phyloP scores from a whole-genome alignment of 1,139 yeast genomes.

The Suhomyces bribrorum region DNA sequence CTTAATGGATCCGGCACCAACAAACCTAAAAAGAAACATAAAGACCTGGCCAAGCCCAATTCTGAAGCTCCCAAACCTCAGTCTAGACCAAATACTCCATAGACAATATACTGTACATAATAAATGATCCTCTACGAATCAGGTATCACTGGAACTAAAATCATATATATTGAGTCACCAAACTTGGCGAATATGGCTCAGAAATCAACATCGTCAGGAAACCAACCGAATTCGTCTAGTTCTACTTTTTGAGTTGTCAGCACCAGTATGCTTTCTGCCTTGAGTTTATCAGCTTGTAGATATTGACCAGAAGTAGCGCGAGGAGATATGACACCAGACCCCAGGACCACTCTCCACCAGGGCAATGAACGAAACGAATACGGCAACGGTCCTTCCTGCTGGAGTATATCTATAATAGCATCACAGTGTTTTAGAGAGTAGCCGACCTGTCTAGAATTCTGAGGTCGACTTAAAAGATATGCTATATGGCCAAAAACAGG shows the following conservation, averaged over 20 bases:
- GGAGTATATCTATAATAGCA: constrained; percentile 25
- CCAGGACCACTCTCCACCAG: constrained; percentile 78
- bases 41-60: too few species aligned
- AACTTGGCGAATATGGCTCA: too few species aligned
- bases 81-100: constrained; percentile 6
- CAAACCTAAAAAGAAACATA: constrained; percentile 1
- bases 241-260: constrained; percentile 40
- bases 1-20: not conserved
- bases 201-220: constrained; percentile 50
- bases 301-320: constrained; percentile 48
- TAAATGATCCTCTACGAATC: too few species aligned
- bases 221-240: constrained; percentile 63
- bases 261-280: constrained; percentile 52
- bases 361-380: constrained; percentile 49
- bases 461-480: constrained; percentile 58
- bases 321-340: constrained; percentile 62
- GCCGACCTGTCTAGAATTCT: constrained; percentile 74
- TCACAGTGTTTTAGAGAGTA: constrained; percentile 55
- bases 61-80: too few species aligned
- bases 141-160: too few species aligned
- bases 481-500: constrained; percentile 59
- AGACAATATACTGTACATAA: constrained; percentile 2
- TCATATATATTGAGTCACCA: too few species aligned
- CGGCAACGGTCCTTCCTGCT: constrained; percentile 19
- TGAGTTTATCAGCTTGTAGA: constrained; percentile 49